These are phyloP conservation scores for Daldinia loculata DNA, from an alignment of 495 filamentous ascomycete genomes.

Conservation along the genomic window DNA sequence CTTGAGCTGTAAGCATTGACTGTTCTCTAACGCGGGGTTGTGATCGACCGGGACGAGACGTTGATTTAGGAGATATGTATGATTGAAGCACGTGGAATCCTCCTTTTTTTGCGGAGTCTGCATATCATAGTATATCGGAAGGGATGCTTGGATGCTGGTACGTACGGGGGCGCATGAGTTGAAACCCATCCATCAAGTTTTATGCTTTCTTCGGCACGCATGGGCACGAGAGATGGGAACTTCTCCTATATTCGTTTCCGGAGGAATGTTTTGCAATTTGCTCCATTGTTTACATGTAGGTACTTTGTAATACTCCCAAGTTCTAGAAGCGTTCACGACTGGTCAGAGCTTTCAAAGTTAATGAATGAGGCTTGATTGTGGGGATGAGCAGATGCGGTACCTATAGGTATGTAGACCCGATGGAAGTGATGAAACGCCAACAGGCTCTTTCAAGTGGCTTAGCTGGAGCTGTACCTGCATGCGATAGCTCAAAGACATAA, in stretches of 20 bases:
- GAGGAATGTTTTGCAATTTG: no score
- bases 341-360: background rate
- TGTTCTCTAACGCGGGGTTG: background rate
- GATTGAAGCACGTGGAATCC: background rate
- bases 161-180: constrained; percentile 17
- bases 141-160: background rate
- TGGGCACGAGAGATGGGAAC: no score
- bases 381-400: background rate
- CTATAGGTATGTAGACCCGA: background rate
- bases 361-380: background rate
- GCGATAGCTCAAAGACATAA: background rate
- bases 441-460: background rate
- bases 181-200: constrained; percentile 15
- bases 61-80: background rate
- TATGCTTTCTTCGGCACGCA: background rate
- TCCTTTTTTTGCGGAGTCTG: background rate
- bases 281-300: background rate
- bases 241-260: no score
- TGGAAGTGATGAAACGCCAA: background rate
- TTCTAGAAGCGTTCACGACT: background rate
- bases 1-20: no score
- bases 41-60: background rate
- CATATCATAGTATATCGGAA: background rate
- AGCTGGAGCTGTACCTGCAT: background rate
- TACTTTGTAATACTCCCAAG: no score